Evolutionary conservation across 805 yeast genomes (phyloP).

Genomic region (Candida broadrunensis): DNA sequence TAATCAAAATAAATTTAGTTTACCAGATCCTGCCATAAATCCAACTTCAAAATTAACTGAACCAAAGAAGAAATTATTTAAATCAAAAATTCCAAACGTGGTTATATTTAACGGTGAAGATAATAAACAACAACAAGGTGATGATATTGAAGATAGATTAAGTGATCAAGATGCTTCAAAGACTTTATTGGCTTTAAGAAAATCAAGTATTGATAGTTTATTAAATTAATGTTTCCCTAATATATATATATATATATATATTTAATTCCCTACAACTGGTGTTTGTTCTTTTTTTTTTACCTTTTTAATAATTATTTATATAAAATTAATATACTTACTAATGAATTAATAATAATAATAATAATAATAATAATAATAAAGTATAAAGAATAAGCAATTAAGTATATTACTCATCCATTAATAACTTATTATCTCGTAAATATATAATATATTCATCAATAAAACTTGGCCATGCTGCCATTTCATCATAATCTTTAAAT

Average conservation of each 20-base stretch:
- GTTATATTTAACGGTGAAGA: constrained; percentile 11
- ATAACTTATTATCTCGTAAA: constrained; percentile 27
- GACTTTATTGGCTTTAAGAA: constrained; percentile 36
- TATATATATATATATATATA: too few relatives aligned
- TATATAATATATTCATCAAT: constrained; percentile 81
- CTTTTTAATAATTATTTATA: too few relatives aligned
- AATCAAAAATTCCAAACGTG: constrained; percentile 22
- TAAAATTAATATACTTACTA: too few relatives aligned
- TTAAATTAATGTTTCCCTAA: constrained; percentile 31
- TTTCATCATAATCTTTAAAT: constrained; percentile 64
- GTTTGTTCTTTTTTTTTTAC: too few relatives aligned
- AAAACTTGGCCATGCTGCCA: constrained; percentile 89
- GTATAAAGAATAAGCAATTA: too few relatives aligned
- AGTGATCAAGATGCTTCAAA: constrained; percentile 35
- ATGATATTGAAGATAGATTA: constrained; percentile 9
- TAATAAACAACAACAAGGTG: background rate
- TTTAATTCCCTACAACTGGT: too few relatives aligned
- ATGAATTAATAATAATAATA: too few relatives aligned
- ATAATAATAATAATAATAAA: too few relatives aligned
- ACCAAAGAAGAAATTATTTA: constrained; percentile 26
- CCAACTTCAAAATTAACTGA: constrained; percentile 14
- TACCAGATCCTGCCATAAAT: constrained; percentile 40
- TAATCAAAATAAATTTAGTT: constrained; percentile 17
- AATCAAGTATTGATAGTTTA: constrained; percentile 39
- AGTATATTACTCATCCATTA: too few relatives aligned